Percentiles rank a stretch among this genome's conserved stretches.
phyloP scores from a whole-genome alignment of 2,329 filamentous ascomycete genomes.

The Hymenoscyphus fraxineus region DNA sequence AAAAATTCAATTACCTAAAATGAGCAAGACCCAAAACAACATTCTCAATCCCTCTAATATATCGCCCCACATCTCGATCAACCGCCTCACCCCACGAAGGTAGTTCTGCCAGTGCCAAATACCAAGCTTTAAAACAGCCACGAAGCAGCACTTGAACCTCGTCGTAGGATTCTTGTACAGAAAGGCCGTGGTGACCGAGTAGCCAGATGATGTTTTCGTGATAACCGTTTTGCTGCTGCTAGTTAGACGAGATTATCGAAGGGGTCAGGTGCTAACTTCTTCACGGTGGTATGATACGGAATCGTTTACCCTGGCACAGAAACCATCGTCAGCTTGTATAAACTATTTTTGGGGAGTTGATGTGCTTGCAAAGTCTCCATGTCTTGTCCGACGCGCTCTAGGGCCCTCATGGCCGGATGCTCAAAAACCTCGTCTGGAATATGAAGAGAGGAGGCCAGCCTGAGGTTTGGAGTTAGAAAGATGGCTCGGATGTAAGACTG shows the following conservation, averaged over 20 bases:
- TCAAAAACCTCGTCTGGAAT: not conserved
- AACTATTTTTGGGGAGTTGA: not conserved
- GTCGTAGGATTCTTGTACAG: not conserved
- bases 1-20: not conserved
- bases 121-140: not conserved
- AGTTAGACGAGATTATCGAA: not conserved
- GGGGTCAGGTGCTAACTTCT: not conserved
- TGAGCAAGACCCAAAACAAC: not conserved
- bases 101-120: not conserved
- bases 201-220: not conserved
- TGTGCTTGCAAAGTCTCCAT: not conserved
- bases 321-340: not conserved
- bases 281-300: not conserved
- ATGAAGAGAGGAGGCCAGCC: not conserved
- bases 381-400: not conserved
- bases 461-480: not conserved
- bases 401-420: not conserved
- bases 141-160: not conserved
- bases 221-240: not conserved
- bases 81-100: not conserved
- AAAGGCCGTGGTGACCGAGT: not conserved
- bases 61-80: not conserved
- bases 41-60: not conserved
- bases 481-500: not conserved
- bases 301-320: not conserved